A percentile compares a stretch with the other conserved stretches of the same genome.
phyloP scores from a whole-genome alignment of 148 eudicot species.

The Rheum nobile region DNA sequence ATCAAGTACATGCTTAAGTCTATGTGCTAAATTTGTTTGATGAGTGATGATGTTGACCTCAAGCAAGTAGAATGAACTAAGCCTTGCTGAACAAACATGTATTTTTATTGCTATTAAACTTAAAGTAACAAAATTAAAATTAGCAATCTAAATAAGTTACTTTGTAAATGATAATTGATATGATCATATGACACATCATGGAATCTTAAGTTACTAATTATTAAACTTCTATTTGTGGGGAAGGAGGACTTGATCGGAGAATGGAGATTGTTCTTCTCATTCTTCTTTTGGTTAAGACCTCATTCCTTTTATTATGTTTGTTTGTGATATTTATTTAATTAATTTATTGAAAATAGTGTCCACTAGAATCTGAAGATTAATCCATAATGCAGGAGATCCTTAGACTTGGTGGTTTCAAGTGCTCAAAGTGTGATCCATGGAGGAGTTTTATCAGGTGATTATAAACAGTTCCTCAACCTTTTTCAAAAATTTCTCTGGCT shows the following conservation, averaged over 20 bases:
- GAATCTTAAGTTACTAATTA: background rate
- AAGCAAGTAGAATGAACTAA: background rate
- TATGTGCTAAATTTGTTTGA: background rate
- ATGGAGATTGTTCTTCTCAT: background rate
- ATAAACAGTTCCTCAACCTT: background rate
- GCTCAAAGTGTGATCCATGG: conserved; percentile 13
- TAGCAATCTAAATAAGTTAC: background rate
- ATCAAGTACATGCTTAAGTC: background rate
- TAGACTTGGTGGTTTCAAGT: conserved; percentile 16
- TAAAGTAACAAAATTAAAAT: background rate
- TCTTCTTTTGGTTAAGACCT: background rate
- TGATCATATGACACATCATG: background rate
- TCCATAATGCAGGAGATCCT: conserved; percentile 44
- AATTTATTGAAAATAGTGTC: background rate
- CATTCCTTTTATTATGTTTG: background rate
- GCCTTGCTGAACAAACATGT: background rate
- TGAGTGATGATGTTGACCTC: background rate
- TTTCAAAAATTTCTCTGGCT: background rate
- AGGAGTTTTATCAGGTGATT: conserved; percentile 24
- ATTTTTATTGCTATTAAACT: background rate
- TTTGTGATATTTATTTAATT: background rate
- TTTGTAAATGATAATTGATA: background rate
- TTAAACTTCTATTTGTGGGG: background rate
- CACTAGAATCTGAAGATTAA: background rate
- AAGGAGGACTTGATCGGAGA: background rate